Percentiles rank a stretch among this genome's conserved stretches.
These are phyloP conservation scores for Dioscorea alata DNA, from an alignment of 106 monocot species.

Conservation along the genomic window DNA sequence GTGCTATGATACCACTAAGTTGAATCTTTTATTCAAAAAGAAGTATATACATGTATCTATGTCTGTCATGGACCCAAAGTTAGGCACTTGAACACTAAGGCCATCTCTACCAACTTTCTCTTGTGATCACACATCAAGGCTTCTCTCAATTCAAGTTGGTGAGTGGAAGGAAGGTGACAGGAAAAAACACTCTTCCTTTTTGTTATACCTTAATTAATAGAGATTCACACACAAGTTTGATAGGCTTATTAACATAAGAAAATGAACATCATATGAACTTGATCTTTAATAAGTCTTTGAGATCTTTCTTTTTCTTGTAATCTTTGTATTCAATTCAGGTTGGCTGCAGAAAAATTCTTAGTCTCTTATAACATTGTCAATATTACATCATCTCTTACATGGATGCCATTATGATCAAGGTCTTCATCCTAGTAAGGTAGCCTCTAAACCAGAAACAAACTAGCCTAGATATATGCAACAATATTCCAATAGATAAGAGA, in stretches of 20 bases:
- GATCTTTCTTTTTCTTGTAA: not conserved
- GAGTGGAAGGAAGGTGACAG: conserved; percentile 6
- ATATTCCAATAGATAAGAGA: too few relatives aligned
- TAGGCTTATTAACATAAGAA: not conserved
- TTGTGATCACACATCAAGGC: not conserved
- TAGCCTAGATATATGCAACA: too few relatives aligned
- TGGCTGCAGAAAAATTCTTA: not conserved
- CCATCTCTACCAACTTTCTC: too few relatives aligned
- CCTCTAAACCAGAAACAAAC: too few relatives aligned
- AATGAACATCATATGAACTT: not conserved
- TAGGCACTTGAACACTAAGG: conserved; percentile 3
- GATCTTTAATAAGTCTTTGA: not conserved
- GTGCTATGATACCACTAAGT: conserved; percentile 20
- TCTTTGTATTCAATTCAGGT: not conserved
- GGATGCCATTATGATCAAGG: conserved; percentile 2
- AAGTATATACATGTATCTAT: conserved; percentile 1
- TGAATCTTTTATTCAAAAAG: not conserved
- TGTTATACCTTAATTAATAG: not conserved
- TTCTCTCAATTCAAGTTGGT: not conserved
- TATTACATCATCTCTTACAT: conserved; percentile 7
- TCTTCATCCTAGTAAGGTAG: too few relatives aligned
- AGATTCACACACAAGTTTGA: too few relatives aligned
- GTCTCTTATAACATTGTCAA: not conserved
- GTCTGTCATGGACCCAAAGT: conserved; percentile 5
- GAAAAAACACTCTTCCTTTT: conserved; percentile 4